A percentile compares a stretch with the other conserved stretches of the same genome.
Evolutionary conservation across 768 basidiomycete species (phyloP).

Genomic region (Tephrocybe sp.): DNA sequence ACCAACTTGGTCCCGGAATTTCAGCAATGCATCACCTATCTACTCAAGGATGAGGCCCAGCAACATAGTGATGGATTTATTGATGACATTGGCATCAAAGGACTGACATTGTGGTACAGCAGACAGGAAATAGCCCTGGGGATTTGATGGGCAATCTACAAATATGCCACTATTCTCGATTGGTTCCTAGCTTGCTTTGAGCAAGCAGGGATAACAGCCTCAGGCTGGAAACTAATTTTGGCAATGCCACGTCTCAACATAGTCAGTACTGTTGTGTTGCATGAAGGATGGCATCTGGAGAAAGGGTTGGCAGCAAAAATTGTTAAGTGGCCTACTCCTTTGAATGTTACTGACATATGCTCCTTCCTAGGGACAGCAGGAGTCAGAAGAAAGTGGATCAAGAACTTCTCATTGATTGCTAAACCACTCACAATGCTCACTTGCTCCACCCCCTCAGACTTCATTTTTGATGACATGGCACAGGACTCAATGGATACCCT

Average conservation of each 20-base stretch:
- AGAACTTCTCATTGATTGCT: slow-evolving; percentile 20
- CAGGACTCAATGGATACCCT: slow-evolving; percentile 25
- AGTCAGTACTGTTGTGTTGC: slow-evolving; percentile 22
- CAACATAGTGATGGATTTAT: slow-evolving; percentile 16
- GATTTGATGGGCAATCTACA: slow-evolving; percentile 24
- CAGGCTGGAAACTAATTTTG: not conserved
- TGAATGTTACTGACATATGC: slow-evolving; percentile 17
- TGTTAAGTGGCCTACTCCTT: slow-evolving; percentile 24
- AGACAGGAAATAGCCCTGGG: slow-evolving; percentile 12
- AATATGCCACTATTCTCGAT: slow-evolving; percentile 12
- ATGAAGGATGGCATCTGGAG: slow-evolving; percentile 27
- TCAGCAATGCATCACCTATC: slow-evolving; percentile 19
- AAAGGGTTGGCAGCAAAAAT: slow-evolving; percentile 25
- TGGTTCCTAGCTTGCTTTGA: not conserved
- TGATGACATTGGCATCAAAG: slow-evolving; percentile 20
- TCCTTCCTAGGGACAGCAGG: slow-evolving; percentile 26
- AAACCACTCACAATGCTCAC: slow-evolving; percentile 24
- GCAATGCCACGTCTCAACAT: not conserved
- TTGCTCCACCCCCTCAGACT: slow-evolving; percentile 14
- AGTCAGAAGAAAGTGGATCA: slow-evolving; percentile 23
- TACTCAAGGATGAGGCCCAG: slow-evolving; percentile 15
- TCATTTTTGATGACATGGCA: slow-evolving; percentile 23
- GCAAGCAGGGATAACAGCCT: not conserved
- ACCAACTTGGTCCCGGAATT: slow-evolving; percentile 36
- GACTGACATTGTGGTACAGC: slow-evolving; percentile 15